These are phyloP conservation scores for Acanthamoeba quina DNA, from an alignment of 208 protist genomes.

Conservation along the genomic window DNA sequence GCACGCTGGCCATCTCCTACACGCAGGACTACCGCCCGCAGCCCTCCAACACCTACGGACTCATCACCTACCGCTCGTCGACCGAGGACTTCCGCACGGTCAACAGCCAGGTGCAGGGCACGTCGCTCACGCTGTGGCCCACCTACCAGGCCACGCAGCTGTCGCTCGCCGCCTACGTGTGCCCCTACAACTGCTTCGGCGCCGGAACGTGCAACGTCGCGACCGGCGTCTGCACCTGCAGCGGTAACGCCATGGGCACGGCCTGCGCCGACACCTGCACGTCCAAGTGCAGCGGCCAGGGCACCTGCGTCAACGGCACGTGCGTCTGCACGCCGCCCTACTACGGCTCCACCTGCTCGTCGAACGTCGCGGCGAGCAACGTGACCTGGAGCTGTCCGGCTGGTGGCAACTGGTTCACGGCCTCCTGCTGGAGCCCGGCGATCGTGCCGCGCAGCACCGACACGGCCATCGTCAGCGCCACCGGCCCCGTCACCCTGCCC, in stretches of 20 bases:
- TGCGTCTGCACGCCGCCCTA: conserved; percentile 52
- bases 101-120: conserved; percentile 10
- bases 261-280: conserved; percentile 41
- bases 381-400: conserved; percentile 9
- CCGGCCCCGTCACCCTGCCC: not conserved
- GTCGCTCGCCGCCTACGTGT: not conserved
- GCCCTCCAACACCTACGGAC: not conserved
- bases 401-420: conserved; percentile 5
- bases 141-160: conserved; percentile 10
- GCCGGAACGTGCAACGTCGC: conserved; percentile 28
- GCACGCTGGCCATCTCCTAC: conserved; percentile 6
- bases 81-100: conserved; percentile 18
- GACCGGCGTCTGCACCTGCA: conserved; percentile 20
- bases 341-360: not conserved
- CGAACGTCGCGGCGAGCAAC: not conserved
- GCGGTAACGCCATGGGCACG: not conserved
- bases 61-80: not conserved
- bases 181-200: conserved; percentile 60
- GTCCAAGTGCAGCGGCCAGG: conserved; percentile 24
- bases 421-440: conserved; percentile 18
- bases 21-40: conserved; percentile 26
- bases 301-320: conserved; percentile 45
- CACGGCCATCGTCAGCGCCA: not conserved
- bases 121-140: conserved; percentile 13
- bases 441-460: conserved; percentile 21